Base-by-base conservation (phyloP, 2,329 filamentous ascomycete genomes). In the Diaporthe capsici region DNA sequence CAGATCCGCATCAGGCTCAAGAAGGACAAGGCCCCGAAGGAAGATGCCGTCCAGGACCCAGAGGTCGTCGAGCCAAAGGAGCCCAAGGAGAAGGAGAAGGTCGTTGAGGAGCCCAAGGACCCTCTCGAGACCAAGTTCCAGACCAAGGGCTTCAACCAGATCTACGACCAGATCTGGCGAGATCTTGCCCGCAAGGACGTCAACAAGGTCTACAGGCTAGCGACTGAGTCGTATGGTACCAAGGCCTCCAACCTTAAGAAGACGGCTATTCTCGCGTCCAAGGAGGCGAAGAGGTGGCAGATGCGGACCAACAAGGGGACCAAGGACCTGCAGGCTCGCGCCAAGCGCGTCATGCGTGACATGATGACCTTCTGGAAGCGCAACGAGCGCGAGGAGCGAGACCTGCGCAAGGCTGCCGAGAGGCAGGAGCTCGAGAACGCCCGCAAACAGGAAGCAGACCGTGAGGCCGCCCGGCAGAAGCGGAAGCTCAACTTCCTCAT, bases 331-430 rank as follows among this genome's bases (percentile, higher is more conserved):
- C 97, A 98, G 83, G 97, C 97, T 57, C 92, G 97, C 65, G 97
- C 97, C 75, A 99, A 99, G 89, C 94, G 97, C 79, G 96, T 96
- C 76, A 99, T 99, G 97, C 92, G 97, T 83, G 97, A 99, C 86
- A 99, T 99, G 97, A 97, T 98, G 91, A 92, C 94, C 75, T 99
- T 98, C 90, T 99, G 97, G 97, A 98, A 98, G 86, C 94, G 96
- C 75, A 99, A 99, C 83, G 97, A 99, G 84, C 94, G 96, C 72
- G 97, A 99, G 83, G 97, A 99, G 83, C 94, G 97, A 76, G 97
- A 99, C 83, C 88, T 97, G 78, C 93, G 97, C 79, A 97, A 98
- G 87, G 93, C 96, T 71, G 97, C 97, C 7, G 97, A 99, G 87
- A 95, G 94, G 83, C 95, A 98, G 84, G 97, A 98, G 86, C 91